Percentiles rank a stretch among this genome's conserved stretches.
Evolutionary conservation across 495 filamentous ascomycete species (phyloP).

Genomic region (Penicillium turbatum): DNA sequence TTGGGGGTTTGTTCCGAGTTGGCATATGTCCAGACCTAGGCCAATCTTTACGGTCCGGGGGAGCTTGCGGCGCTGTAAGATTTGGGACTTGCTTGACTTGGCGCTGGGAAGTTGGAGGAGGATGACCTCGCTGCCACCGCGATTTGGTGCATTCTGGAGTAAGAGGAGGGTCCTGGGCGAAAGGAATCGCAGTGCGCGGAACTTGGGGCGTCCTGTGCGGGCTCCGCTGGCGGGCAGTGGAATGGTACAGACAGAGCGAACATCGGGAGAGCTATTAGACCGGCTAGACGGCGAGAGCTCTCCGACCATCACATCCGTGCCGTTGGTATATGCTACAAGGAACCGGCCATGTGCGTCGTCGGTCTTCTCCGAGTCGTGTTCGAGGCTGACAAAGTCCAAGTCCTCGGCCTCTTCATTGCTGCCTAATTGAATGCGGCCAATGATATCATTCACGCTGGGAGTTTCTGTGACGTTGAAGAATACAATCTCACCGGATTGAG

Average conservation of each 20-base stretch:
- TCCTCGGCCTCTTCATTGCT: constrained; percentile 72
- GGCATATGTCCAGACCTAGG: constrained; percentile 69
- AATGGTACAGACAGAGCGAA: constrained; percentile 56
- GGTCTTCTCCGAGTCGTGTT: constrained; percentile 20
- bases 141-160: constrained; percentile 50
- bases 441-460: constrained; percentile 54
- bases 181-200: constrained; percentile 73
- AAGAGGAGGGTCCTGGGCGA: constrained; percentile 49
- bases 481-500: constrained; percentile 70
- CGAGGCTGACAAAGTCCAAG: constrained; percentile 65
- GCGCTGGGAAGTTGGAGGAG: constrained; percentile 49
- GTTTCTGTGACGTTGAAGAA: constrained; percentile 64
- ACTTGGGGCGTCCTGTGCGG: constrained; percentile 36
- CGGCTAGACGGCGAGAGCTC: constrained; percentile 33
- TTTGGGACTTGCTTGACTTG: constrained; percentile 26
- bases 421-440: constrained; percentile 60
- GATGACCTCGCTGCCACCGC: constrained; percentile 64
- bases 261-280: constrained; percentile 49
- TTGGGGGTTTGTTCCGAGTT: constrained; percentile 52
- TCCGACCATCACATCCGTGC: constrained; percentile 60
- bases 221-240: constrained; percentile 50
- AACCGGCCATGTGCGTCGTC: constrained; percentile 48
- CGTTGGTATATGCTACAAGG: constrained; percentile 74
- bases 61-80: constrained; percentile 52
- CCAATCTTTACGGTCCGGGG: constrained; percentile 57